A percentile compares a stretch with the other conserved stretches of the same genome.
phyloP scores from a whole-genome alignment of 371 early-diverging fungal species.

The Rhizopus arrhizus region DNA sequence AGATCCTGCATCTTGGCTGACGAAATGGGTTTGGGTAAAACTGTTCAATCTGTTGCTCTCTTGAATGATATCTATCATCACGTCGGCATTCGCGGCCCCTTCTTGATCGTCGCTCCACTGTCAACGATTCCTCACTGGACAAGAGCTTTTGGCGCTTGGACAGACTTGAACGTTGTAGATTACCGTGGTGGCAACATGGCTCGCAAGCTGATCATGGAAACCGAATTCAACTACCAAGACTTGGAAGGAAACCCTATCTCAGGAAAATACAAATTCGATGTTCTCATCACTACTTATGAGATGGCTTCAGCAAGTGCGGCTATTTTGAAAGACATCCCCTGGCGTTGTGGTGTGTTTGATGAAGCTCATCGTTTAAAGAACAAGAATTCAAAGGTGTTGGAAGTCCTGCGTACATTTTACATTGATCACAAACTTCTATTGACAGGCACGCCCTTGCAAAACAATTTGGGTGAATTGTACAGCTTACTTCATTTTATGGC shows the following conservation, averaged over 20 bases:
- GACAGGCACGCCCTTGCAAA: constrained; percentile 87
- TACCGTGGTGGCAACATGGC: constrained; percentile 62
- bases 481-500: constrained; percentile 91
- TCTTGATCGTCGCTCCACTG: constrained; percentile 74
- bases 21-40: constrained; percentile 81
- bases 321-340: constrained; percentile 78
- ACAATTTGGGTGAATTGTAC: constrained; percentile 91
- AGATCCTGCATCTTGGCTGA: constrained; percentile 80
- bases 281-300: constrained; percentile 83
- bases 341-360: constrained; percentile 90
- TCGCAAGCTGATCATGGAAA: constrained; percentile 60
- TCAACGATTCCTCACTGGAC: constrained; percentile 75
- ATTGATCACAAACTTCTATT: constrained; percentile 50
- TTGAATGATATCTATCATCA: constrained; percentile 63
- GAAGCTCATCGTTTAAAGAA: constrained; percentile 97
- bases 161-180: constrained; percentile 71
- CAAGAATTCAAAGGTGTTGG: constrained; percentile 56
- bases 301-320: constrained; percentile 69
- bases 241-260: constrained; percentile 48
- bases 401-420: constrained; percentile 41
- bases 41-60: constrained; percentile 76
- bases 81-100: constrained; percentile 62
- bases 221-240: constrained; percentile 72
- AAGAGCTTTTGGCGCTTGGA: constrained; percentile 74
- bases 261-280: constrained; percentile 74